Percentiles rank a stretch among this genome's conserved stretches.
Evolutionary conservation across 202 grass and related monocot species (phyloP).

Genomic region (Sporobolus alterniflorus): DNA sequence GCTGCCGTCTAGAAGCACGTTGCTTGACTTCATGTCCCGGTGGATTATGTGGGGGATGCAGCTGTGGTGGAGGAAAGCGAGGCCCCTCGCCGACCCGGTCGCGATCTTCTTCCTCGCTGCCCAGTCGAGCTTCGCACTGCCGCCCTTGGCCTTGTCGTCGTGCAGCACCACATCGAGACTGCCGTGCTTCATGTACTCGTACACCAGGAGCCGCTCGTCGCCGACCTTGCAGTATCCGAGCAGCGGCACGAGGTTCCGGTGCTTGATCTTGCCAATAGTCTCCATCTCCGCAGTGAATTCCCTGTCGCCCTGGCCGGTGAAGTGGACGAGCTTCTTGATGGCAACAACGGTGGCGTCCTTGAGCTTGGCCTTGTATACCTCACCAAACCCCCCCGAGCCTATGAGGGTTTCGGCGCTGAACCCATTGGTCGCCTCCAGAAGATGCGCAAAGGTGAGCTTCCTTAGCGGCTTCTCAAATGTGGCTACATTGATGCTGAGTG

Average conservation of each 20-base stretch:
- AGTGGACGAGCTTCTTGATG: slow-evolving; percentile 98
- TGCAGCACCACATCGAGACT: slow-evolving; percentile 84
- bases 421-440: slow-evolving; percentile 94
- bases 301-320: slow-evolving; percentile 90
- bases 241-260: slow-evolving; percentile 90
- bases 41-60: slow-evolving; percentile 99
- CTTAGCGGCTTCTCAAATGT: slow-evolving; percentile 91
- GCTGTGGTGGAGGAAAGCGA: slow-evolving; percentile 97
- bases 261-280: slow-evolving; percentile 98
- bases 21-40: slow-evolving; percentile 98
- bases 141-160: slow-evolving; percentile 57
- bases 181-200: slow-evolving; percentile 96
- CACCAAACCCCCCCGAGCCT: slow-evolving; percentile 93
- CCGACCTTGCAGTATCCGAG: slow-evolving; percentile 97
- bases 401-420: slow-evolving; percentile 86
- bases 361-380: slow-evolving; percentile 96
- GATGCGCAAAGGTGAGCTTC: slow-evolving; percentile 96
- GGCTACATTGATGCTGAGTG: slow-evolving; percentile 92
- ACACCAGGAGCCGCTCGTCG: slow-evolving; percentile 89
- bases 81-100: slow-evolving; percentile 80
- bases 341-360: slow-evolving; percentile 83
- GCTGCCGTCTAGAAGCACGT: slow-evolving; percentile 88
- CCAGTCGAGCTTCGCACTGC: slow-evolving; percentile 71
- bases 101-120: slow-evolving; percentile 85
- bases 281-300: slow-evolving; percentile 99